Evolutionary conservation across 2,329 filamentous ascomycete species (phyloP).

Genomic region (Metarhizium album): DNA sequence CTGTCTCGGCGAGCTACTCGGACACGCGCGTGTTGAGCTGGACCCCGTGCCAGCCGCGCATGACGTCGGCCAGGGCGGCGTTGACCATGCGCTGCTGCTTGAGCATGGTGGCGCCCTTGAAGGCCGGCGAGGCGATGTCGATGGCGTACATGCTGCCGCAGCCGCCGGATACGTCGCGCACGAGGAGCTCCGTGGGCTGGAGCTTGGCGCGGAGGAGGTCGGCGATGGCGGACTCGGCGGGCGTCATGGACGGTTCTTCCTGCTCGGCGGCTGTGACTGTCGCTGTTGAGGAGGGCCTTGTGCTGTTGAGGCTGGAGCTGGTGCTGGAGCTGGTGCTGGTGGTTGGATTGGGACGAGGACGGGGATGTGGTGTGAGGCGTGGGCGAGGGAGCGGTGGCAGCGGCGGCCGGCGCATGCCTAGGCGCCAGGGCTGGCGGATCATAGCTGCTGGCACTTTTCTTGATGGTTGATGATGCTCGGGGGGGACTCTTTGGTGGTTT

Average conservation of each 20-base stretch:
- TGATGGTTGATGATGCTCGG: neutral
- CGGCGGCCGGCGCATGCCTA: slow-evolving; percentile 3
- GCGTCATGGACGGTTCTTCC: slow-evolving; percentile 21
- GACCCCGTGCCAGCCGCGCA: slow-evolving; percentile 74
- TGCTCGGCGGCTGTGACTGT: slow-evolving; percentile 1
- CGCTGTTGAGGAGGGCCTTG: neutral
- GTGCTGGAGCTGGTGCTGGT: neutral
- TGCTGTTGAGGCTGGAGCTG: neutral
- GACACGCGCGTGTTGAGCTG: slow-evolving; percentile 61
- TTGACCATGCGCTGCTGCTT: slow-evolving; percentile 81
- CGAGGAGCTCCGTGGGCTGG: slow-evolving; percentile 41
- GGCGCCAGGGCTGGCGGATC: slow-evolving; percentile 11
- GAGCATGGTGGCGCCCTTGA: slow-evolving; percentile 60
- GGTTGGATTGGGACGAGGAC: neutral
- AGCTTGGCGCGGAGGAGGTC: slow-evolving; percentile 40
- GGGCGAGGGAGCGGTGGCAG: neutral
- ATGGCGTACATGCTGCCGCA: slow-evolving; percentile 85
- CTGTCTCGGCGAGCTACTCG: slow-evolving; percentile 2
- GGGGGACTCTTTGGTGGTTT: neutral
- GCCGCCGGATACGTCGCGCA: slow-evolving; percentile 72
- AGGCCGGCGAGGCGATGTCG: slow-evolving; percentile 61
- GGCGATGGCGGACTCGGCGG: slow-evolving; percentile 49
- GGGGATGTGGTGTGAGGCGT: neutral
- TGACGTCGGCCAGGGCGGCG: slow-evolving; percentile 58
- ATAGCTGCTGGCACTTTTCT: slow-evolving; percentile 2